A percentile compares a stretch with the other conserved stretches of the same genome.
These are phyloP conservation scores for Fusarium euwallaceae DNA, from an alignment of 2,329 filamentous ascomycete species.

Conservation along the genomic window DNA sequence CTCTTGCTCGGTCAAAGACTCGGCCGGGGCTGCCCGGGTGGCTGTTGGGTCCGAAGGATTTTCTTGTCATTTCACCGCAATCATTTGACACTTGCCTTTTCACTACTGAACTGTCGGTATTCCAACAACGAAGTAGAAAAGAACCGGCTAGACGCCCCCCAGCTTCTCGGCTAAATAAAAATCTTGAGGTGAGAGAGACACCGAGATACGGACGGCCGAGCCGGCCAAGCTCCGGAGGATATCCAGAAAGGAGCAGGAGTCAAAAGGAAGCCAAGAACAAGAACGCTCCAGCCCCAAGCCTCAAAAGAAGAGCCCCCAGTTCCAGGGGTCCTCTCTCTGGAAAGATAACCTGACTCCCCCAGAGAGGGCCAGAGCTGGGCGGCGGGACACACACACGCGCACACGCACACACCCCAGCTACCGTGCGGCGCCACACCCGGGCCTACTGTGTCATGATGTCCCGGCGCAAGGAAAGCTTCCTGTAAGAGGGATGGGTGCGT, in stretches of 20 bases:
- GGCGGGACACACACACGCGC: neutral
- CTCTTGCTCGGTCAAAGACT: conserved; percentile 14
- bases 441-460: conserved; percentile 31
- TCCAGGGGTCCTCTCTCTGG: conserved; percentile 21
- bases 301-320: conserved; percentile 11
- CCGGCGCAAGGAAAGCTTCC: conserved; percentile 15
- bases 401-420: conserved; percentile 14
- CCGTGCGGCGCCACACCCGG: conserved; percentile 20
- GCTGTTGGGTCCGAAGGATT: conserved; percentile 6
- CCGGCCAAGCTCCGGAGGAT: conserved; percentile 33
- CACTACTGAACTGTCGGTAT: neutral
- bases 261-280: conserved; percentile 27
- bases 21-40: conserved; percentile 18
- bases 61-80: conserved; percentile 16
- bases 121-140: neutral
- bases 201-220: conserved; percentile 46
- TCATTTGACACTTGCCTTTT: conserved; percentile 15
- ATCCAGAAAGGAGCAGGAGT: conserved; percentile 21
- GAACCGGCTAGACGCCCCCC: conserved; percentile 24
- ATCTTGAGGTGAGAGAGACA: conserved; percentile 28
- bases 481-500: neutral
- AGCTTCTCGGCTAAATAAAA: conserved; percentile 44
- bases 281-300: conserved; percentile 38
- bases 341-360: neutral
- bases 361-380: conserved; percentile 7